Percentiles rank a stretch among this genome's conserved stretches.
phyloP scores from a whole-genome alignment of 225 moss, liverwort and hornwort species.

The Antitrichia curtipendula region DNA sequence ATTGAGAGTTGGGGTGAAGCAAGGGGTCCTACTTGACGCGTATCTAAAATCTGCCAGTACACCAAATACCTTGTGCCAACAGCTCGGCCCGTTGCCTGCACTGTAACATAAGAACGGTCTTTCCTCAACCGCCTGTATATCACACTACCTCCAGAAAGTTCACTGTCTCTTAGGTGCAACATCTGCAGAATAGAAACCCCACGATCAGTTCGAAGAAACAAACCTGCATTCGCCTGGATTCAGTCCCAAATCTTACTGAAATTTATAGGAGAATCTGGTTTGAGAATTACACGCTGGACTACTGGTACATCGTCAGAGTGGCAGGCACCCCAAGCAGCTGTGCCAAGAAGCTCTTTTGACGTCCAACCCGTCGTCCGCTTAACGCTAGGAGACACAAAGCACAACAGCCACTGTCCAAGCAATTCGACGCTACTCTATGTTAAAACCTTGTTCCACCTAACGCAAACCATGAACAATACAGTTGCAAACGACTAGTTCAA shows the following conservation, averaged over 20 bases:
- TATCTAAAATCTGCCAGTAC: not conserved
- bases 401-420: slow-evolving; percentile 39
- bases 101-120: slow-evolving; percentile 34
- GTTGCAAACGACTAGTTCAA: not conserved
- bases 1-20: not conserved
- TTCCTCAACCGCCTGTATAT: slow-evolving; percentile 45
- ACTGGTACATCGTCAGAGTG: slow-evolving; percentile 39
- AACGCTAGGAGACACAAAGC: slow-evolving; percentile 41
- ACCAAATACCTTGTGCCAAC: slow-evolving; percentile 47
- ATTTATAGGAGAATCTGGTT: not conserved
- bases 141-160: slow-evolving; percentile 23
- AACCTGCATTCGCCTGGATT: not conserved
- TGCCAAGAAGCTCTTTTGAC: slow-evolving; percentile 44
- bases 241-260: not conserved
- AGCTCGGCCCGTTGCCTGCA: slow-evolving; percentile 51
- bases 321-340: slow-evolving; percentile 50
- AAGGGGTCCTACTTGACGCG: not conserved
- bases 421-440: not conserved
- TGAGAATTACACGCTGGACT: slow-evolving; percentile 32
- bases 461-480: not conserved
- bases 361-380: slow-evolving; percentile 50
- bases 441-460: not conserved
- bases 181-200: slow-evolving; percentile 17
- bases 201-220: not conserved
- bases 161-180: slow-evolving; percentile 37